These are phyloP conservation scores for Amylocystis lapponica DNA, from an alignment of 768 basidiomycete genomes.

Conservation along the genomic window DNA sequence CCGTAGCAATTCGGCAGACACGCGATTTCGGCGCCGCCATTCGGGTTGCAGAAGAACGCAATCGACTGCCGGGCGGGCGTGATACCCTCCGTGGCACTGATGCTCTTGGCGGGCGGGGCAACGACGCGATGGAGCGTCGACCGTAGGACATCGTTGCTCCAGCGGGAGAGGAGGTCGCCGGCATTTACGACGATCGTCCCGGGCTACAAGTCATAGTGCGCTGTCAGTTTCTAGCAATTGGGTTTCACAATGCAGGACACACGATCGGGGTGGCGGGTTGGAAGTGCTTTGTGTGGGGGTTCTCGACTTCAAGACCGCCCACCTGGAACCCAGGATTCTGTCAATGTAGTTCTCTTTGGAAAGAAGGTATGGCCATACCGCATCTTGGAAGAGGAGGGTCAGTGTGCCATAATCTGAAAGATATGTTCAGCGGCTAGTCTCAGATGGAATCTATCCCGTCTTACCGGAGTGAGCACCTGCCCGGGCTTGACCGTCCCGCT, in stretches of 20 bases:
- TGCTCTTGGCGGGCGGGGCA: constrained; percentile 50
- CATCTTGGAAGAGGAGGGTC: constrained; percentile 77
- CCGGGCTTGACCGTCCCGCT: constrained; percentile 63
- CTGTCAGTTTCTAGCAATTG: constrained; percentile 1
- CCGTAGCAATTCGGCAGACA: constrained; percentile 60
- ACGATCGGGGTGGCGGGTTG: constrained; percentile 75
- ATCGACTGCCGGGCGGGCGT: constrained; percentile 72
- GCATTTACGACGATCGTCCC: constrained; percentile 81
- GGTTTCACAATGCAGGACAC: constrained; percentile 20
- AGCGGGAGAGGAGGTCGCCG: constrained; percentile 74
- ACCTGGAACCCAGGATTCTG: constrained; percentile 45
- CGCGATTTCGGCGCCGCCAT: constrained; percentile 57
- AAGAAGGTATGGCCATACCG: constrained; percentile 33
- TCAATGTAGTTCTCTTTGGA: neutral
- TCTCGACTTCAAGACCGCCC: constrained; percentile 78
- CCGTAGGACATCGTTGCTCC: constrained; percentile 76
- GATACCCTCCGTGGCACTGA: constrained; percentile 44
- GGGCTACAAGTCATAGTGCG: constrained; percentile 37
- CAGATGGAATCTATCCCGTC: constrained; percentile 6
- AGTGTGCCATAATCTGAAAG: constrained; percentile 45
- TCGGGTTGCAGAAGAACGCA: constrained; percentile 86
- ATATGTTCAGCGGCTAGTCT: constrained; percentile 6
- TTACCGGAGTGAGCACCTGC: constrained; percentile 79
- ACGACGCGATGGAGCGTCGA: constrained; percentile 84
- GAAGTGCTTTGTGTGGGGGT: constrained; percentile 68